A percentile compares a stretch with the other conserved stretches of the same genome.
Conservation (phyloP, 257 asterid genomes). For the Capsicum chinense region DNA sequence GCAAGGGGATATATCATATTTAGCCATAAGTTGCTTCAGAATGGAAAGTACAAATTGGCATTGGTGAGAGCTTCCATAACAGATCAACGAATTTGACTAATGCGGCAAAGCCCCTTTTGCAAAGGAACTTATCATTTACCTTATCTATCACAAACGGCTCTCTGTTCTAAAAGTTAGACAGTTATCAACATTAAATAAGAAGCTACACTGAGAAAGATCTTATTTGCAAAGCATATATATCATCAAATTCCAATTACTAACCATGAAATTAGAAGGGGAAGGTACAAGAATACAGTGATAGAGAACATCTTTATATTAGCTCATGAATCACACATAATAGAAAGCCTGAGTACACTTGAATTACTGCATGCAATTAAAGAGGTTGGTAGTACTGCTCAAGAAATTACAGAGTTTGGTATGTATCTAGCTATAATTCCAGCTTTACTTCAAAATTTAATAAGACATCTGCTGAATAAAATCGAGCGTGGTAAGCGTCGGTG, state of each 20-base stretch:
- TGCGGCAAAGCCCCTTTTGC: background rate
- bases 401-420: background rate
- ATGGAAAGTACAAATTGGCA: background rate
- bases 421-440: background rate
- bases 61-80: background rate
- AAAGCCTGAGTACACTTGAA: background rate
- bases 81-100: background rate
- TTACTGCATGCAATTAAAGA: background rate
- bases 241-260: constrained; percentile 13
- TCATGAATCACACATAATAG: background rate
- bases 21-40: constrained; percentile 14
- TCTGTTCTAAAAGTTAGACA: background rate
- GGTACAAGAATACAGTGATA: constrained; percentile 6
- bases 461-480: background rate
- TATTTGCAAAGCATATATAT: background rate
- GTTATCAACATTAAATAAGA: background rate
- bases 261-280: constrained; percentile 13
- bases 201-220: background rate
- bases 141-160: background rate
- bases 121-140: background rate
- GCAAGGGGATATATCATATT: constrained; percentile 2
- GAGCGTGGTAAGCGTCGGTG: background rate
- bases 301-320: background rate
- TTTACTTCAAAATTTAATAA: background rate
- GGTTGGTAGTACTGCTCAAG: background rate